Evolutionary conservation across 352 stramenopile genomes (phyloP).

Genomic region (Phytophthora nicotianae): DNA sequence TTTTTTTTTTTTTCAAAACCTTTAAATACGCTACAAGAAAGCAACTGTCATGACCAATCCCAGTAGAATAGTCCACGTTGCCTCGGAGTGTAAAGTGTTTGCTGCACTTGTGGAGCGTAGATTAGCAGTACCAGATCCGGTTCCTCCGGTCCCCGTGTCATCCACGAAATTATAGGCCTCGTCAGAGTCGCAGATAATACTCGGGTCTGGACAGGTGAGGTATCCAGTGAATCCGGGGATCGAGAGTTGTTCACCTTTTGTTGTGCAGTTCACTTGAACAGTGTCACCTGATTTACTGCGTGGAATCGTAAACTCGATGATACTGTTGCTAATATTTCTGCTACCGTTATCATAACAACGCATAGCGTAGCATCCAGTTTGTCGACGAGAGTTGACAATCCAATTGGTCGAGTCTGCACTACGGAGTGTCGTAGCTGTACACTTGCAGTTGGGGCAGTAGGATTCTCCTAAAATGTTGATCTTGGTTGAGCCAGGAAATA

Average conservation of each 20-base stretch:
- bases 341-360: slow-evolving; percentile 45
- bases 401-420: slow-evolving; percentile 64
- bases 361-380: slow-evolving; percentile 83
- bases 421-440: slow-evolving; percentile 67
- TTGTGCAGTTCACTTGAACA: slow-evolving; percentile 52
- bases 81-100: not conserved
- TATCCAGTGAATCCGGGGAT: slow-evolving; percentile 57
- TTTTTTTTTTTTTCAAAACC: not conserved
- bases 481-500: slow-evolving; percentile 41
- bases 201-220: slow-evolving; percentile 76
- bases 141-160: slow-evolving; percentile 6
- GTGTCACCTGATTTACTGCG: slow-evolving; percentile 24
- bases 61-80: slow-evolving; percentile 9
- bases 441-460: slow-evolving; percentile 77
- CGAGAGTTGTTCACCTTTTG: slow-evolving; percentile 44
- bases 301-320: slow-evolving; percentile 58
- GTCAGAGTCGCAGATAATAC: slow-evolving; percentile 53
- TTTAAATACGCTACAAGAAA: slow-evolving; percentile 14
- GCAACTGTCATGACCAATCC: not conserved
- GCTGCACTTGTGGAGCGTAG: slow-evolving; percentile 21
- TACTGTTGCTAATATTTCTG: slow-evolving; percentile 16
- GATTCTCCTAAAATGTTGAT: slow-evolving; percentile 83
- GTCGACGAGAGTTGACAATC: slow-evolving; percentile 56
- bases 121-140: slow-evolving; percentile 16
- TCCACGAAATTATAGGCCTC: slow-evolving; percentile 25